Evolutionary conservation across 2,329 filamentous ascomycete species (phyloP).

Genomic region (Huntiella bhutanensis): DNA sequence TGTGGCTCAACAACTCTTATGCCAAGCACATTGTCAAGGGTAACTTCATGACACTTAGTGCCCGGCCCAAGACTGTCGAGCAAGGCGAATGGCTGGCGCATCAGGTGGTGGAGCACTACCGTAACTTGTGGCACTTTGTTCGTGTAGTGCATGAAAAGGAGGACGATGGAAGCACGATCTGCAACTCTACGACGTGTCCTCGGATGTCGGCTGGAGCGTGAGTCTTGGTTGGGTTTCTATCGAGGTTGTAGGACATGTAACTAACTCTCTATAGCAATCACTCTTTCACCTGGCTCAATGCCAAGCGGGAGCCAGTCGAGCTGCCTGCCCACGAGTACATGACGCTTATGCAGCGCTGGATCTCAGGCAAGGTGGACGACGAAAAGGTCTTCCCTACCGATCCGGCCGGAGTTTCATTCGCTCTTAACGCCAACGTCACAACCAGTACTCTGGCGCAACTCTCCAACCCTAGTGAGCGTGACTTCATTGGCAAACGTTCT

Average conservation of each 20-base stretch:
- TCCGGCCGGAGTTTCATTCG: constrained; percentile 47
- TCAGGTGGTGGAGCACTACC: constrained; percentile 87
- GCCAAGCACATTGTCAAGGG: constrained; percentile 84
- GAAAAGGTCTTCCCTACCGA: constrained; percentile 79
- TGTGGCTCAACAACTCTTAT: constrained; percentile 58
- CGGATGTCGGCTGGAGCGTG: constrained; percentile 89
- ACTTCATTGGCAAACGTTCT: constrained; percentile 80
- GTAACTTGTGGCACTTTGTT: constrained; percentile 75
- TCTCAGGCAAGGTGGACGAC: constrained; percentile 87
- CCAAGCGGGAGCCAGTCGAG: constrained; percentile 70
- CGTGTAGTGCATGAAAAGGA: constrained; percentile 76
- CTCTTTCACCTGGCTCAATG: constrained; percentile 92
- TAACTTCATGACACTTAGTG: constrained; percentile 91
- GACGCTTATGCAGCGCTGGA: constrained; percentile 91
- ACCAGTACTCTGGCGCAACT: constrained; percentile 43
- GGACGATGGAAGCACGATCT: constrained; percentile 57
- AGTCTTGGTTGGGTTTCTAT: constrained; percentile 22
- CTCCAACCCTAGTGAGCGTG: constrained; percentile 38
- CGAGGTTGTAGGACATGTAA: neutral
- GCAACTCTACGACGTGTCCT: constrained; percentile 67
- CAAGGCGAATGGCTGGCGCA: constrained; percentile 91
- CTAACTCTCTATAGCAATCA: constrained; percentile 40
- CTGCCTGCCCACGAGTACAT: constrained; percentile 88
- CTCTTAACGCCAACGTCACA: constrained; percentile 40
- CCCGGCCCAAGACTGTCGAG: constrained; percentile 81